phyloP scores from a whole-genome alignment of 257 asterid species.

The Solanum appendiculatum region DNA sequence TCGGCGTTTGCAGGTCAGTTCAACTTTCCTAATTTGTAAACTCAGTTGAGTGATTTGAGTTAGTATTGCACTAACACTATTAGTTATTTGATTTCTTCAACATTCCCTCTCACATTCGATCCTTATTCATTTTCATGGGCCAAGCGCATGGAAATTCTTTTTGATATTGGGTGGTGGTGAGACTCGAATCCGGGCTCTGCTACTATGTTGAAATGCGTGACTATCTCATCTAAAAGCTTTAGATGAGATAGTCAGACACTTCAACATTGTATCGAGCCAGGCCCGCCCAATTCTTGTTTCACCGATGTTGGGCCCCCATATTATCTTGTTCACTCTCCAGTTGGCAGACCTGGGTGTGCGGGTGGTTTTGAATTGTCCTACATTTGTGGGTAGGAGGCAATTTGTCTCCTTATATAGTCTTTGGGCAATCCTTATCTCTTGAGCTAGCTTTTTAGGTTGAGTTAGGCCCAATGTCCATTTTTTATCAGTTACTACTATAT shows the following conservation, averaged over 20 bases:
- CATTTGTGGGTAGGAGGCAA: neutral
- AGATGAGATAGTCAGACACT: neutral
- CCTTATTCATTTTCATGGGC: neutral
- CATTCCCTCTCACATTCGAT: neutral
- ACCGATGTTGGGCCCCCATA: neutral
- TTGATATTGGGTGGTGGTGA: neutral
- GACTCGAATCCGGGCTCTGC: neutral
- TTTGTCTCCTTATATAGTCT: neutral
- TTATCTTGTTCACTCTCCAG: neutral
- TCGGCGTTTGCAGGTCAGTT: constrained; percentile 89
- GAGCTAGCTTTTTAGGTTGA: neutral
- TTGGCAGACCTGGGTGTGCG: neutral
- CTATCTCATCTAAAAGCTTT: neutral
- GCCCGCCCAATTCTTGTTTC: neutral
- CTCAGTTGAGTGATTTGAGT: neutral
- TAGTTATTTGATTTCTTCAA: neutral
- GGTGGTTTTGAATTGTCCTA: neutral
- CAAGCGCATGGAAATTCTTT: neutral
- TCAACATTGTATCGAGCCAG: neutral
- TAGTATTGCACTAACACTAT: neutral
- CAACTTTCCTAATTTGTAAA: neutral
- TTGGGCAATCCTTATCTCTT: neutral
- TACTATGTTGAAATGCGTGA: neutral
- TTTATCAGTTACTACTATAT: neutral
- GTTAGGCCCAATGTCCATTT: neutral